These are phyloP conservation scores for Chimonanthus praecox DNA, from an alignment of 164 flowering plant genomes.

Conservation along the genomic window DNA sequence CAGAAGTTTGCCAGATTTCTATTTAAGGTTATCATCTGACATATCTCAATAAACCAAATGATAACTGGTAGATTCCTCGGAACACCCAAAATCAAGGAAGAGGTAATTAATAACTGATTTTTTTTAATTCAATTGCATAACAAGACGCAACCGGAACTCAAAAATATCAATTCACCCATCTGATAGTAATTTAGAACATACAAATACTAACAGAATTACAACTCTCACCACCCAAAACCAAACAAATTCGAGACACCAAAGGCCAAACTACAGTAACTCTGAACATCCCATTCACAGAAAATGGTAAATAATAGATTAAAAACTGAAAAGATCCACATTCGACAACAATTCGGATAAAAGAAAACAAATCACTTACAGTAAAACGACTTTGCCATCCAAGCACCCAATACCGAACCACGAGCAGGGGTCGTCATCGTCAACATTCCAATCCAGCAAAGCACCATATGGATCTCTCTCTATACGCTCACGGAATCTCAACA, in stretches of 20 bases:
- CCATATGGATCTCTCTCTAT: constrained; percentile 44
- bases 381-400: constrained; percentile 37
- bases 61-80: not conserved
- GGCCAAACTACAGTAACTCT: not conserved
- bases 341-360: not conserved
- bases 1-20: not conserved
- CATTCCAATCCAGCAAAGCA: constrained; percentile 39
- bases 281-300: not conserved
- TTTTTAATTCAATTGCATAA: not conserved
- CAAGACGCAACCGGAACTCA: not conserved
- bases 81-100: not conserved
- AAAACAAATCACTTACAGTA: constrained; percentile 34
- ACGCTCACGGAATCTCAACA: constrained; percentile 39
- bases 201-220: not conserved
- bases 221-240: not conserved
- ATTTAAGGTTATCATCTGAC: not conserved
- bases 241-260: not conserved
- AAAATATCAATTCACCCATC: not conserved
- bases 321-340: not conserved
- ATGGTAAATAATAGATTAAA: not conserved
- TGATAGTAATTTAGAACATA: not conserved
- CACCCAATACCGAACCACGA: constrained; percentile 58
- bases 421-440: constrained; percentile 33
- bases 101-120: not conserved
- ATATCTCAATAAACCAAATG: not conserved